Evolutionary conservation across 371 early-diverging fungal genomes (phyloP), one percentile per base, ranked within the genome.

Genomic region (Mortierella sp.): DNA sequence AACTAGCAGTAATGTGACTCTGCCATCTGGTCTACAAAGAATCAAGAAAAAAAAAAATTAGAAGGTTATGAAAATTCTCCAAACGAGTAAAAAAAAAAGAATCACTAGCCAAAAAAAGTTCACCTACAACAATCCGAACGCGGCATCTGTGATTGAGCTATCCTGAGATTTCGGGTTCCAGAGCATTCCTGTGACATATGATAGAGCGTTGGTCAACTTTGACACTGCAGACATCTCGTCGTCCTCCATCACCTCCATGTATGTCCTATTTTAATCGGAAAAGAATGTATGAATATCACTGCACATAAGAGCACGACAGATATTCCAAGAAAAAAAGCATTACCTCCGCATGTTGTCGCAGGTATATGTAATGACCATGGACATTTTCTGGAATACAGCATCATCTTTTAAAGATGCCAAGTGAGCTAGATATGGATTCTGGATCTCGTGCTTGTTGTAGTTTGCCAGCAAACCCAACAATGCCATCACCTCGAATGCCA

Each of bases 391-490:
- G 26, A 76, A 61, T 23, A 83, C 70, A 10, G 55, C 51, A 3
- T 51, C 62, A 23, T 87, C 79, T 26, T 73, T 76, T 56, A 83
- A 68, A 8, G 63, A 73, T n/a, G 83, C 49, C 23, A 87, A 66
- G 28, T 69, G 71, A 17, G 59, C 40, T 22, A 85, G 70, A 59
- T 88, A 87, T 9, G 84, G 83, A 61, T 89, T 89, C 56, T 79
- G 76, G 28, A 76, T 69, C 71, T 89, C 89, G 43, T 86, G 85
- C 51, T 86, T 89, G 84, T 87, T 89, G 70, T 89, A 89, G 64
- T 86, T 89, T 26, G 87, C 83, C 53, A 89, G 73, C 66, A 89
- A 66, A 2, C 84, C 84, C 61, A 87, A 69, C 22, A 89, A 55
- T 66, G 84, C 84, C 49, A 87, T 69, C 2, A 82, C 68, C 57